phyloP scores from a whole-genome alignment of 306 rosid genomes.

The Prinsepia uniflora region DNA sequence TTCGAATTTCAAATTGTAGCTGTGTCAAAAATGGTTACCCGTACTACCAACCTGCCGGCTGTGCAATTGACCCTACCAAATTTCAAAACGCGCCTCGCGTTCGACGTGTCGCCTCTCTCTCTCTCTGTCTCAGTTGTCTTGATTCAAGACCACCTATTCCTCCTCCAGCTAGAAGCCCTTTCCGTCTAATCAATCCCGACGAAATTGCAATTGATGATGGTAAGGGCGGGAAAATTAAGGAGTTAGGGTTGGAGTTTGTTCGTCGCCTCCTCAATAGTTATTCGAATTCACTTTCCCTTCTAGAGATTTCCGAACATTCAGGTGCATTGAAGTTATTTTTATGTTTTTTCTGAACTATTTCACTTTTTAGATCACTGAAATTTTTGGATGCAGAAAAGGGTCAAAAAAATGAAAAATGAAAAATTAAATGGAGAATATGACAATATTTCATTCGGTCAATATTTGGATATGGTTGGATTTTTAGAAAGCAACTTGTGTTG shows the following conservation, averaged over 20 bases:
- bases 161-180: no score
- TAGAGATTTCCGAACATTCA: not conserved
- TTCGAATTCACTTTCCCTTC: not conserved
- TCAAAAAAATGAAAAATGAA: not conserved
- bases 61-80: no score
- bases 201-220: not conserved
- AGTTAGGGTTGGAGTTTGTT: slow-evolving; percentile 12
- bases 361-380: not conserved
- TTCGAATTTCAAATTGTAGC: no score
- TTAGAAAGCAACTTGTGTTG: not conserved
- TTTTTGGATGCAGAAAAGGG: not conserved
- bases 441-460: not conserved
- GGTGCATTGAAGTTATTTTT: slow-evolving; percentile 8
- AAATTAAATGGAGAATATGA: not conserved
- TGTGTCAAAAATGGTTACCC: no score
- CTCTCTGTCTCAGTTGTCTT: no score
- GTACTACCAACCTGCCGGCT: no score
- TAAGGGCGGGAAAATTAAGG: slow-evolving; percentile 8
- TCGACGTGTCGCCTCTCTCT: no score
- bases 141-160: no score
- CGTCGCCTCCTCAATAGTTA: not conserved
- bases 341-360: not conserved
- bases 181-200: not conserved
- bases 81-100: no score
- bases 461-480: not conserved